Percentiles rank a stretch among this genome's conserved stretches.
These are phyloP conservation scores for Flaveria bidentis DNA, from an alignment of 129 eudicot genomes.

Conservation along the genomic window DNA sequence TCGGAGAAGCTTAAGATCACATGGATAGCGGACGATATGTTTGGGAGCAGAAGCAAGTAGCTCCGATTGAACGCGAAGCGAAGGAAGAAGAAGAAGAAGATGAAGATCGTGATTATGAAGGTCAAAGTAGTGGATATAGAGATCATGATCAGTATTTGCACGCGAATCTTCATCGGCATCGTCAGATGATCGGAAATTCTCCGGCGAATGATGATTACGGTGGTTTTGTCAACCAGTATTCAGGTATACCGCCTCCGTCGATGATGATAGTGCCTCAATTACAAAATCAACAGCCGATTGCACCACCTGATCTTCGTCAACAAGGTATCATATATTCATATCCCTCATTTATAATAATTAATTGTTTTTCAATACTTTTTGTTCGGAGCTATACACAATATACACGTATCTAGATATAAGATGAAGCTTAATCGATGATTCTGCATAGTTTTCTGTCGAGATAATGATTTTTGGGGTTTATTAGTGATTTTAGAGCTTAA, in stretches of 20 bases:
- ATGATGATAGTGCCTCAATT: slow-evolving; percentile 25
- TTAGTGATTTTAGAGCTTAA: not conserved
- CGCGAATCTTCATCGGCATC: slow-evolving; percentile 11
- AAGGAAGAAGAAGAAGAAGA: slow-evolving; percentile 11
- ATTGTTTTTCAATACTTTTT: not conserved
- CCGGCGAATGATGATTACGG: slow-evolving; percentile 20
- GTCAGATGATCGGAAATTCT: slow-evolving; percentile 32
- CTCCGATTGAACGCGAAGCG: slow-evolving; percentile 4
- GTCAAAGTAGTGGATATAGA: slow-evolving; percentile 23
- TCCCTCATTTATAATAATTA: not conserved
- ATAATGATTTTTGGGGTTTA: not conserved
- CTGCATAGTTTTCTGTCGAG: not conserved
- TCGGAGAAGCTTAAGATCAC: not conserved
- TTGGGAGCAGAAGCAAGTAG: slow-evolving; percentile 15
- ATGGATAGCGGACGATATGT: slow-evolving; percentile 27
- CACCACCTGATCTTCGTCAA: slow-evolving; percentile 31
- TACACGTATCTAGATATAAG: not conserved
- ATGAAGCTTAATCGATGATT: slow-evolving; percentile 1
- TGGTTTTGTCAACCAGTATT: slow-evolving; percentile 13
- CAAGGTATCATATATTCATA: slow-evolving; percentile 18
- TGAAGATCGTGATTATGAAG: slow-evolving; percentile 10
- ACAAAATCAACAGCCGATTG: slow-evolving; percentile 34
- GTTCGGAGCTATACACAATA: not conserved
- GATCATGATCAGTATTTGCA: slow-evolving; percentile 17
- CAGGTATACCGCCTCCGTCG: slow-evolving; percentile 30